phyloP scores from a whole-genome alignment of 805 yeast species.

The Wickerhamomyces chambardii region DNA sequence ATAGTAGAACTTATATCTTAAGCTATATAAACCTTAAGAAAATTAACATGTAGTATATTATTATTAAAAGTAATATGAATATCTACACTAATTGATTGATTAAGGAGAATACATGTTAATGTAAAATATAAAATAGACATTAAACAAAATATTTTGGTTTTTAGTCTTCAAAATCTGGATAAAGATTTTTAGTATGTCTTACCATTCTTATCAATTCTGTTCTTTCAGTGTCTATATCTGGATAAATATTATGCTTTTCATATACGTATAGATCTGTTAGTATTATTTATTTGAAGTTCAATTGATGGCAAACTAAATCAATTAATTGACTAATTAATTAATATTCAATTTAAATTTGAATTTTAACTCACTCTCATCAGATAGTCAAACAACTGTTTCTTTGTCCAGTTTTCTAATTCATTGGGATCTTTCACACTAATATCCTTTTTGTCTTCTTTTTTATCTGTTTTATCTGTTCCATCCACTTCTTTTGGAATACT shows the following conservation, averaged over 20 bases:
- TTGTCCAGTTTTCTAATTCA: slow-evolving; percentile 2
- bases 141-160: background rate
- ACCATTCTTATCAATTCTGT: slow-evolving; percentile 9
- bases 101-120: too few relatives aligned
- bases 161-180: background rate
- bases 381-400: slow-evolving; percentile 6
- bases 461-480: slow-evolving; percentile 1
- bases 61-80: too few relatives aligned
- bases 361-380: slow-evolving; percentile 7
- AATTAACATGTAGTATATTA: too few relatives aligned
- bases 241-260: slow-evolving; percentile 6
- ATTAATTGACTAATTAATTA: too few relatives aligned
- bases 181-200: slow-evolving; percentile 5
- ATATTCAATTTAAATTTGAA: background rate
- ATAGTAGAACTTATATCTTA: too few relatives aligned
- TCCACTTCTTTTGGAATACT: background rate
- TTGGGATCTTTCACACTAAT: background rate
- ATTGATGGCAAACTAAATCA: too few relatives aligned
- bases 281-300: too few relatives aligned
- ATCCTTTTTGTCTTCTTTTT: background rate
- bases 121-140: too few relatives aligned
- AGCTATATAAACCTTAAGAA: too few relatives aligned
- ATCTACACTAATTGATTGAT: too few relatives aligned
- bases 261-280: background rate
- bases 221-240: slow-evolving; percentile 7